Percentiles rank a stretch among this genome's conserved stretches.
phyloP scores from a whole-genome alignment of 2,329 filamentous ascomycete genomes.

The Epichloe festucae region DNA sequence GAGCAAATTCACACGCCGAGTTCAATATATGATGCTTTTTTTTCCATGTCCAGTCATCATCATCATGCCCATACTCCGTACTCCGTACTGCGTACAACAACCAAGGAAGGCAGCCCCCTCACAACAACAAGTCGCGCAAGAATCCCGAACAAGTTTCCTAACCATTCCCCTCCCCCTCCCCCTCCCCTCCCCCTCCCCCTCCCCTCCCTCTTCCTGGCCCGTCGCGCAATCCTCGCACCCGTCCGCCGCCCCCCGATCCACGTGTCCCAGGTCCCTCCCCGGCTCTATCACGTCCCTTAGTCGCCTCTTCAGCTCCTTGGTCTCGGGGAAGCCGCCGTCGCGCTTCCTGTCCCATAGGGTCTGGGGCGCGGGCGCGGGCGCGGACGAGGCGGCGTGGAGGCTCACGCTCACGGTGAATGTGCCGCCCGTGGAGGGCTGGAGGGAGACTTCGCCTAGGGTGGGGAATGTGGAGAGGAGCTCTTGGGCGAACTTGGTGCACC shows the following conservation, averaged over 20 bases:
- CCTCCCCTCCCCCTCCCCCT: too few species aligned
- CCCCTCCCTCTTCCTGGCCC: neutral
- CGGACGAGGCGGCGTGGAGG: constrained; percentile 27
- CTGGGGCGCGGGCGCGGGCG: neutral
- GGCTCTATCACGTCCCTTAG: constrained; percentile 77
- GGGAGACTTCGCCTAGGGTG: constrained; percentile 74
- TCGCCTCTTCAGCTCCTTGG: constrained; percentile 76
- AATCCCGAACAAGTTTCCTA: neutral
- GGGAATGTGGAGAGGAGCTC: constrained; percentile 91
- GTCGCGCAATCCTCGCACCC: too few species aligned
- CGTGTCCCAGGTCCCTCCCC: constrained; percentile 65
- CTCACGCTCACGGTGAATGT: constrained; percentile 68
- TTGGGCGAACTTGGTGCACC: constrained; percentile 60
- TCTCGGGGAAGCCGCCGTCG: constrained; percentile 82
- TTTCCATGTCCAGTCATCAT: too few species aligned
- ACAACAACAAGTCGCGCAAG: too few species aligned
- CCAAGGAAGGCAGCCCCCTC: too few species aligned
- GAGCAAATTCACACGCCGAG: too few species aligned
- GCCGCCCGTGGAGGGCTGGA: constrained; percentile 76
- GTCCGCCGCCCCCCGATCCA: constrained; percentile 37
- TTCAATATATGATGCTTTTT: too few species aligned
- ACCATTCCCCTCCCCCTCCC: neutral
- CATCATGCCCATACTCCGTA: too few species aligned
- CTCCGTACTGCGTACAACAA: too few species aligned
- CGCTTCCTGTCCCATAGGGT: constrained; percentile 74